Evolutionary conservation across 345 rosid genomes (phyloP).

Genomic region (Hibiscus syriacus): DNA sequence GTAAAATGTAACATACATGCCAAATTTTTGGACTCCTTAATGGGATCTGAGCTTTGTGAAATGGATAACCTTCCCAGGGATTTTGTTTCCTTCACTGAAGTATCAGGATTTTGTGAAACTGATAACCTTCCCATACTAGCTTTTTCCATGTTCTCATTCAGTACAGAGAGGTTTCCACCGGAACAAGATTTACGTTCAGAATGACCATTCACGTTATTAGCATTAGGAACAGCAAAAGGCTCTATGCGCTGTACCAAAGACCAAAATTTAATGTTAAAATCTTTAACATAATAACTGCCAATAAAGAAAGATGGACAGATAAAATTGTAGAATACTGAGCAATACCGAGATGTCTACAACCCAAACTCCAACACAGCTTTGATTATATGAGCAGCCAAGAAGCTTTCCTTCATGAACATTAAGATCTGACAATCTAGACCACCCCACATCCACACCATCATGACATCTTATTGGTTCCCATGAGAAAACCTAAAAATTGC

Average conservation of each 20-base stretch:
- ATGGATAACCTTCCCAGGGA: constrained; percentile 75
- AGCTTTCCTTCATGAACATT: constrained; percentile 96
- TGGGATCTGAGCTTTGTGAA: constrained; percentile 71
- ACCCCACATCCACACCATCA: constrained; percentile 93
- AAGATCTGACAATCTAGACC: constrained; percentile 95
- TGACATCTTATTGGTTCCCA: constrained; percentile 97
- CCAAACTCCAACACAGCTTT: constrained; percentile 98
- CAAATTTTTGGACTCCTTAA: constrained; percentile 52
- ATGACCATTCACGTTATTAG: constrained; percentile 38
- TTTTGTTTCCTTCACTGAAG: constrained; percentile 58
- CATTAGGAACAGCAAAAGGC: constrained; percentile 50
- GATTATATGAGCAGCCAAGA: constrained; percentile 96
- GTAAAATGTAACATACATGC: constrained; percentile 41
- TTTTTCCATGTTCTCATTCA: constrained; percentile 58
- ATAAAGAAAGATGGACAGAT: constrained; percentile 8
- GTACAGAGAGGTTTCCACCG: constrained; percentile 43
- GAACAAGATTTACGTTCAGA: constrained; percentile 53
- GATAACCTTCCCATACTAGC: constrained; percentile 43
- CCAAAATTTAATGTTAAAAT: constrained; percentile 10
- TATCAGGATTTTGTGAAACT: constrained; percentile 48
- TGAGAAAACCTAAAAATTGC: constrained; percentile 60
- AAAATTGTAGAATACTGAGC: constrained; percentile 9
- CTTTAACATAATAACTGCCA: constrained; percentile 19
- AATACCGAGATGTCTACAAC: constrained; percentile 94
- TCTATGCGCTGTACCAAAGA: constrained; percentile 53